Percentiles rank a stretch among this genome's conserved stretches.
phyloP scores from a whole-genome alignment of 257 asterid species.

The Solanum chiquidenum region DNA sequence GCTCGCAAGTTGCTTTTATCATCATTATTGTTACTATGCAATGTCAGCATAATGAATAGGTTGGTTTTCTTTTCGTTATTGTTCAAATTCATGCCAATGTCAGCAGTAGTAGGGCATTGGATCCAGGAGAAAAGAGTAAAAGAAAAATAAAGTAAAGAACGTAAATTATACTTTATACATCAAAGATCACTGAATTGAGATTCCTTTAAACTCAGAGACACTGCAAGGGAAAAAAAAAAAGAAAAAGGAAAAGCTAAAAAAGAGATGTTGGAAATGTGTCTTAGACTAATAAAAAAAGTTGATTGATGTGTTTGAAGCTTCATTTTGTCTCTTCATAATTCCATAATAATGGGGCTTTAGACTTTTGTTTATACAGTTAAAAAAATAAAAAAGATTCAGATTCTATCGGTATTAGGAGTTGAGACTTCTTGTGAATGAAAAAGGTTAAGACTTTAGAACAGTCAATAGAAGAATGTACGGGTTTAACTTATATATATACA shows the following conservation, averaged over 20 bases:
- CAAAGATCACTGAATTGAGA: neutral
- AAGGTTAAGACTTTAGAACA: neutral
- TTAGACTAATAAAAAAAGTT: neutral
- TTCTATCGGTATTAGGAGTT: neutral
- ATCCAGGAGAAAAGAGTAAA: conserved; percentile 1
- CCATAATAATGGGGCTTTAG: neutral
- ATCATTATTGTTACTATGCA: neutral
- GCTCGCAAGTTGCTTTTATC: neutral
- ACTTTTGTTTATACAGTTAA: neutral
- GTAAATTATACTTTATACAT: neutral
- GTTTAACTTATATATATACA: neutral
- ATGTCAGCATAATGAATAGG: neutral
- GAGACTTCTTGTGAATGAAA: neutral
- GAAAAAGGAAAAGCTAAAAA: neutral
- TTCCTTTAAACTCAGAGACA: neutral
- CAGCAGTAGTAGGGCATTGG: conserved; percentile 1
- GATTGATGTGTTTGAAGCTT: neutral
- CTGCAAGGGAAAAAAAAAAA: neutral
- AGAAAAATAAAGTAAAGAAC: neutral
- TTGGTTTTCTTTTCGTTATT: neutral
- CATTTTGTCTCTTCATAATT: neutral
- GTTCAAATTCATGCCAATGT: conserved; percentile 6
- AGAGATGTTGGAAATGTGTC: neutral
- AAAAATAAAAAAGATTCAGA: neutral
- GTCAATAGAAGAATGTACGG: neutral